Base-by-base conservation (phyloP, 2,329 filamentous ascomycete species). In the Mariannaea elegans region DNA sequence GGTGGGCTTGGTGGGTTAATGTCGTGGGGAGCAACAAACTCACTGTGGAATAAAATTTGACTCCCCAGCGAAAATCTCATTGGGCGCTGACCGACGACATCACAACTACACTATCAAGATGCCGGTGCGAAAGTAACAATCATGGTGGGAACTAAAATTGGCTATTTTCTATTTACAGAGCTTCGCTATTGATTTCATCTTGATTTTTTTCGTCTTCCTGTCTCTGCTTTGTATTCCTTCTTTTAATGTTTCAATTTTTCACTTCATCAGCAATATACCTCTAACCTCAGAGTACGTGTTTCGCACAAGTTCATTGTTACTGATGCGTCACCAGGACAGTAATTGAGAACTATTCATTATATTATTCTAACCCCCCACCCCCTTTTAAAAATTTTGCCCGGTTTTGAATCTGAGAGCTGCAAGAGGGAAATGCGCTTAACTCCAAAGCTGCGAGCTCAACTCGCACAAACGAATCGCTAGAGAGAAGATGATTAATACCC, bases 11-110 rank as follows among this genome's bases (percentile, higher is more conserved):
- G 51, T 65, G 52, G 61, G 54, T 51, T 57, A 44, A 50, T 31
- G 42, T 41, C 3, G 18, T 18, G 23, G 24, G 2, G 23, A 27
- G 18, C 47, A 38, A 56, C 41, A 62, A 59, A 57, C 51, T 59
- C 42, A 50, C 38, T 47, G 45, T 24, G 24, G n/a, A 42, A 47
- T 63, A 67, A 71, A 71, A 67, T 67, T 71, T 67, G 50, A 9
- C 21, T 19, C 9, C 16, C 55, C 29, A 32, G 39, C 32, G 39
- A 38, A 66, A 69, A 66, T 68, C 67, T 53, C 55, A 69, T 67
- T 70, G 66, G 69, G 64, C 61, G 56, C 58, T 46, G 46, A 51
- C 62, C 47, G 45, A 53, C 46, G 34, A 32, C 42, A 57, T 65
- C 54, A 42, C 47, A 9, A 56, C 60, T 59, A 24, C 4, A 34